These are phyloP conservation scores for Plasmodium reichenowi DNA, from an alignment of 169 alveolate genomes.

Conservation along the genomic window DNA sequence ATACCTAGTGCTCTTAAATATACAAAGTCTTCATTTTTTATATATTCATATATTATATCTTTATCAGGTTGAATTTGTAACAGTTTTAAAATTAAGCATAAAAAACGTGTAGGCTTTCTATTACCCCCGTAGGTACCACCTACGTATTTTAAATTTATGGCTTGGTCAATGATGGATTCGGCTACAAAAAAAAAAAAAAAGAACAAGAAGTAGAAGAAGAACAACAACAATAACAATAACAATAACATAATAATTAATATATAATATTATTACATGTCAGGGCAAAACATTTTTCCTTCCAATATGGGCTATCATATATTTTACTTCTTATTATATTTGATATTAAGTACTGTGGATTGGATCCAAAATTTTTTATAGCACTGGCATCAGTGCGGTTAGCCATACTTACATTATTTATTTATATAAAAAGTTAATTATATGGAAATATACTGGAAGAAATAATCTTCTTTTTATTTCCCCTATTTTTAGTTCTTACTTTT, in stretches of 20 bases:
- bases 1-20: slow-evolving; percentile 97
- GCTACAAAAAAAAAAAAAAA: slow-evolving; percentile 79
- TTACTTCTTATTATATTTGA: slow-evolving; percentile 90
- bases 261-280: slow-evolving; percentile 75
- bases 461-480: too few relatives aligned
- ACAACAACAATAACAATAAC: neutral
- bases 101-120: slow-evolving; percentile 95
- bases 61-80: slow-evolving; percentile 97
- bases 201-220: too few relatives aligned
- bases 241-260: too few relatives aligned
- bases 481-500: too few relatives aligned
- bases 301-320: slow-evolving; percentile 88
- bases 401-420: slow-evolving; percentile 76
- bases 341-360: slow-evolving; percentile 91
- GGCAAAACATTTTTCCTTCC: slow-evolving; percentile 94
- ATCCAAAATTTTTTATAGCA: slow-evolving; percentile 89
- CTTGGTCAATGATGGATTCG: slow-evolving; percentile 96
- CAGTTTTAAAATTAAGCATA: slow-evolving; percentile 95
- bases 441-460: too few relatives aligned
- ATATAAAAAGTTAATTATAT: neutral
- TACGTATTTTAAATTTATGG: slow-evolving; percentile 94
- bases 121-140: slow-evolving; percentile 98
- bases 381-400: slow-evolving; percentile 93
- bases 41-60: slow-evolving; percentile 95
- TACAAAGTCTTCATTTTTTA: slow-evolving; percentile 94